Evolutionary conservation across 805 yeast species (phyloP).

Genomic region (Blastobotrys attinorum): DNA sequence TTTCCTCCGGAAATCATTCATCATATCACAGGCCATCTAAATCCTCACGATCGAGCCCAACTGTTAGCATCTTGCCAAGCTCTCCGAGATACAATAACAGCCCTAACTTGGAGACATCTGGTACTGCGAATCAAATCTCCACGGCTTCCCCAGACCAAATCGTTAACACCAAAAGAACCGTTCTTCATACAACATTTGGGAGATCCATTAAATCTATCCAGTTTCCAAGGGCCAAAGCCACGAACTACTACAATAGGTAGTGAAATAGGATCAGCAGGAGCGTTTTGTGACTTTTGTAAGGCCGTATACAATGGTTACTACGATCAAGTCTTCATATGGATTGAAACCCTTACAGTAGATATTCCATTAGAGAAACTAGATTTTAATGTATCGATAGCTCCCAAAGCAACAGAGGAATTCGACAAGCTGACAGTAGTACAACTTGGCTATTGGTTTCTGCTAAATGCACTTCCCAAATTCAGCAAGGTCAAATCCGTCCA

Average conservation of each 20-base stretch:
- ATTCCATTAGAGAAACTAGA: too few relatives aligned
- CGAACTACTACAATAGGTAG: background rate
- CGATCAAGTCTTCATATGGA: background rate
- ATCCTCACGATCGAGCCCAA: background rate
- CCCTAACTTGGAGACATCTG: background rate
- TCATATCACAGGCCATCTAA: background rate
- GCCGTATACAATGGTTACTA: background rate
- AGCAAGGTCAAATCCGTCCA: background rate
- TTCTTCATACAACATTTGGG: background rate
- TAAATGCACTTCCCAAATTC: background rate
- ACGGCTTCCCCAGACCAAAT: background rate
- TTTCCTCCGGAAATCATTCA: background rate
- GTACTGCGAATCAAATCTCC: background rate
- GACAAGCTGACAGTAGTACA: background rate
- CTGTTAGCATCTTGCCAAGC: background rate
- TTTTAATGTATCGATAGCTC: too few relatives aligned
- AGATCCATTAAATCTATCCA: background rate
- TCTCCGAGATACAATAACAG: background rate
- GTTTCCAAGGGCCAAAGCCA: background rate
- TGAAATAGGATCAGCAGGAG: background rate
- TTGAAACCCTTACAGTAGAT: background rate
- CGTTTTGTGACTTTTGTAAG: background rate
- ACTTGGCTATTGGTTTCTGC: background rate
- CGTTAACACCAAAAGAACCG: background rate
- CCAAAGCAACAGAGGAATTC: too few relatives aligned